Evolutionary conservation across 495 filamentous ascomycete species (phyloP).

Genomic region (Aspergillus nidulans): DNA sequence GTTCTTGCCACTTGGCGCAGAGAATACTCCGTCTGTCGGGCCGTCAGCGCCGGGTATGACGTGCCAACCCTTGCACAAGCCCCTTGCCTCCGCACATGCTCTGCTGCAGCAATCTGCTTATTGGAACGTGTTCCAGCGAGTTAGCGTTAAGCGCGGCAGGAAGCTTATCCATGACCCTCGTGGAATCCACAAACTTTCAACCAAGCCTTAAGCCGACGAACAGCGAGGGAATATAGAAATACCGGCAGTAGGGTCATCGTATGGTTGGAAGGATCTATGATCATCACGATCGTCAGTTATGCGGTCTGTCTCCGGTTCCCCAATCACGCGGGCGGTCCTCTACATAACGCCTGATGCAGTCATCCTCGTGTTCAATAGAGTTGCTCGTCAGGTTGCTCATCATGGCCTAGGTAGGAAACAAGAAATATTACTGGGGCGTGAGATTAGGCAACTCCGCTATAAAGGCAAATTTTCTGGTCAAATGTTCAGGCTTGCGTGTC

Average conservation of each 20-base stretch:
- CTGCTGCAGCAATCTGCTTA: background rate
- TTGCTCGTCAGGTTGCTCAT: conserved; percentile 58
- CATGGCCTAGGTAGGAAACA: conserved; percentile 43
- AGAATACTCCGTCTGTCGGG: no score
- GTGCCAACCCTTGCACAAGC: background rate
- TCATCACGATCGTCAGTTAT: no score
- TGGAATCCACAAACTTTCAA: no score
- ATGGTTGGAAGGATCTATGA: no score
- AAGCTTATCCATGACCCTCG: background rate
- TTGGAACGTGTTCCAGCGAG: conserved; percentile 20
- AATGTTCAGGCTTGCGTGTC: conserved; percentile 59
- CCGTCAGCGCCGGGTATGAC: no score
- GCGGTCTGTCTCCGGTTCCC: no score
- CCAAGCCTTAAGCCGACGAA: no score
- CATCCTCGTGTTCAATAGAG: conserved; percentile 58
- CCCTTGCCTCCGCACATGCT: background rate
- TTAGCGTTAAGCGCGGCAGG: background rate
- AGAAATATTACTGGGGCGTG: conserved; percentile 50
- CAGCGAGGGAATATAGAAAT: no score
- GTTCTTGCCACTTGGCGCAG: no score
- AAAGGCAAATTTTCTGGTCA: conserved; percentile 57
- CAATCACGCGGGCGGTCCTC: conserved; percentile 62
- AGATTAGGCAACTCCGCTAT: conserved; percentile 61
- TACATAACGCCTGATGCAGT: conserved; percentile 61
- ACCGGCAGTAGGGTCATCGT: no score